These are phyloP conservation scores for Fusarium sp. DNA, from an alignment of 2,329 filamentous ascomycete species.

Conservation along the genomic window DNA sequence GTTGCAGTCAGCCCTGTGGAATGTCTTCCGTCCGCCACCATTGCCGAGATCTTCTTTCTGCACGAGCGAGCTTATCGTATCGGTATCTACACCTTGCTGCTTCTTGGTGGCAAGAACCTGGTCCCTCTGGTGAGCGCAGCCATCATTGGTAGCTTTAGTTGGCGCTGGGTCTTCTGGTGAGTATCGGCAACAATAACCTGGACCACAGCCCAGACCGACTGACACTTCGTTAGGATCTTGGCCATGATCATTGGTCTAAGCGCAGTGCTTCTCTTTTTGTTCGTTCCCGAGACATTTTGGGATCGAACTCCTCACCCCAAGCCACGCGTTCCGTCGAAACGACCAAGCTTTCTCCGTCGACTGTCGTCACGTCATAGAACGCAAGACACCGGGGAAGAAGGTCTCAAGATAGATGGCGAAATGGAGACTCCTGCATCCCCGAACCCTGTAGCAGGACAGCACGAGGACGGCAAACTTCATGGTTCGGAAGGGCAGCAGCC, in stretches of 20 bases:
- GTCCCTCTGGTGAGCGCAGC: slow-evolving; percentile 87
- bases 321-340: slow-evolving; percentile 44
- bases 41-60: slow-evolving; percentile 95
- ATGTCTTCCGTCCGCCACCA: slow-evolving; percentile 90
- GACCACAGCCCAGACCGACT: no score
- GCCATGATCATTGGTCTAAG: slow-evolving; percentile 81
- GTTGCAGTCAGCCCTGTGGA: slow-evolving; percentile 90
- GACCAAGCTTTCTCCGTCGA: slow-evolving; percentile 60
- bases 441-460: slow-evolving; percentile 25
- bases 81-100: slow-evolving; percentile 89
- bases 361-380: slow-evolving; percentile 55
- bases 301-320: slow-evolving; percentile 75
- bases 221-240: slow-evolving; percentile 67
- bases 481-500: slow-evolving; percentile 17
- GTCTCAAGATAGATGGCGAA: neutral
- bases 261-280: slow-evolving; percentile 81
- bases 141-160: slow-evolving; percentile 80
- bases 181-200: slow-evolving; percentile 35
- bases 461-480: slow-evolving; percentile 56
- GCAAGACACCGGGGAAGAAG: slow-evolving; percentile 8
- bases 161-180: slow-evolving; percentile 93
- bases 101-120: slow-evolving; percentile 92
- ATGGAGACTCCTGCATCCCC: slow-evolving; percentile 25
- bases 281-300: slow-evolving; percentile 97
- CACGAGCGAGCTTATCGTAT: slow-evolving; percentile 94